These are phyloP conservation scores for Hyaloscypha variabilis DNA, from an alignment of 495 filamentous ascomycete genomes.

Conservation along the genomic window DNA sequence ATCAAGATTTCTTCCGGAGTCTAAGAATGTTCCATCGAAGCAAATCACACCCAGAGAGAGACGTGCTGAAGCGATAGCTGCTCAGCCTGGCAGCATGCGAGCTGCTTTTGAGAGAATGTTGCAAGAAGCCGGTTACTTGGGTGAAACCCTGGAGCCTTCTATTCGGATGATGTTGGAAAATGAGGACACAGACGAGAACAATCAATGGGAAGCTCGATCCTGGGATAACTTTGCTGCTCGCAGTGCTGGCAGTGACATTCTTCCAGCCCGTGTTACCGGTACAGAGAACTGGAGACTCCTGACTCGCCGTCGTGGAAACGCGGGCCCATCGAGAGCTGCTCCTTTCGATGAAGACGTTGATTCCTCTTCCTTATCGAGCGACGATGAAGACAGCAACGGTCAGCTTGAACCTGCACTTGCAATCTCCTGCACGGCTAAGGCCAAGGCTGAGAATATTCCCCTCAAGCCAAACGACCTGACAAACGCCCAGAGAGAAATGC, in stretches of 20 bases:
- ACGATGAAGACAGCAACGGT: neutral
- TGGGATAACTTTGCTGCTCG: neutral
- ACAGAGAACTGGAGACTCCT: neutral
- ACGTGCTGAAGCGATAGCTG: neutral
- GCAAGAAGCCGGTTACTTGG: slow-evolving; percentile 27
- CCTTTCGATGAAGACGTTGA: neutral
- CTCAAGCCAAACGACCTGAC: slow-evolving; percentile 48
- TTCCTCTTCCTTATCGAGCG: neutral
- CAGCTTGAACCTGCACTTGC: neutral
- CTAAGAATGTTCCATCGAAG: neutral
- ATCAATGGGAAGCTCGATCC: neutral
- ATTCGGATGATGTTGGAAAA: slow-evolving; percentile 31
- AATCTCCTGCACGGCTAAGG: neutral
- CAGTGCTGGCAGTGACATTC: neutral
- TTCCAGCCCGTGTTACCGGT: neutral
- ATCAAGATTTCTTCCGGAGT: slow-evolving; percentile 26
- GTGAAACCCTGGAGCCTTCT: slow-evolving; percentile 22
- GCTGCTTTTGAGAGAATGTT: slow-evolving; percentile 28
- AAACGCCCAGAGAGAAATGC: slow-evolving; percentile 56
- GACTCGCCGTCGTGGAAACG: neutral
- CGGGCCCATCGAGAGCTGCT: neutral
- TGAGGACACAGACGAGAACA: slow-evolving; percentile 17
- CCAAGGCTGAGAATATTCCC: slow-evolving; percentile 6
- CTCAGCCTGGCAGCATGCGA: neutral
- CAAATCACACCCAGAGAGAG: neutral